Percentiles rank a stretch among this genome's conserved stretches.
Evolutionary conservation across 2,329 filamentous ascomycete genomes (phyloP).

Genomic region (Didymella pomorum): DNA sequence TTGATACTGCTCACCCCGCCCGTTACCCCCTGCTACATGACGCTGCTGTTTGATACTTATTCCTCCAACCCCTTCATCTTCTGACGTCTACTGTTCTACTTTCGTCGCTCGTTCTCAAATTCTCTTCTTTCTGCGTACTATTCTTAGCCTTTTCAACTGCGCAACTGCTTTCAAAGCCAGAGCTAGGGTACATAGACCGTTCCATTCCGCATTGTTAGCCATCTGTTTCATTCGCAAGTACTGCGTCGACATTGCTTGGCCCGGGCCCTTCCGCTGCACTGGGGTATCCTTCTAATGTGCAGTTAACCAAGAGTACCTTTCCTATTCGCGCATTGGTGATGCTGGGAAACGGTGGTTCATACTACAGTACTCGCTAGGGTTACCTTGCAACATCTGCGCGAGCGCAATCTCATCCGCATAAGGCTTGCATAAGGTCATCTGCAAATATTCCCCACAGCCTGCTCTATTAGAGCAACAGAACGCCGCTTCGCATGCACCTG

Average conservation of each 20-base stretch:
- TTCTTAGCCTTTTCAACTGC: conserved; percentile 18
- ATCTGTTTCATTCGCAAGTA: conserved; percentile 9
- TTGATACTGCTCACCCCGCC: conserved; percentile 26
- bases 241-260: conserved; percentile 6
- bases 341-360: conserved; percentile 27
- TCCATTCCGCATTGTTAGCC: conserved; percentile 13
- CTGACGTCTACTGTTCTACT: conserved; percentile 33
- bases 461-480: conserved; percentile 24
- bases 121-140: conserved; percentile 26
- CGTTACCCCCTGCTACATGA: conserved; percentile 13
- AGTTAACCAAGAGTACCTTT: conserved; percentile 20
- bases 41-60: conserved; percentile 42
- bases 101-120: conserved; percentile 36
- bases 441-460: conserved; percentile 17
- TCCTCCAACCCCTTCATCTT: conserved; percentile 32
- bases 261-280: conserved; percentile 5
- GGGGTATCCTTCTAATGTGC: conserved; percentile 29
- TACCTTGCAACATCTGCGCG: conserved; percentile 36
- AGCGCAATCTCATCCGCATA: conserved; percentile 36
- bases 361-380: conserved; percentile 25
- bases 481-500: conserved; percentile 43
- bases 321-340: conserved; percentile 22
- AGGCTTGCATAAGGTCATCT: conserved; percentile 30
- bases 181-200: conserved; percentile 16
- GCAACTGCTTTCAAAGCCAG: conserved; percentile 8